A percentile compares a stretch with the other conserved stretches of the same genome.
These are phyloP conservation scores for Solanum aculeatissimum DNA, from an alignment of 305 asterid species.

Conservation along the genomic window DNA sequence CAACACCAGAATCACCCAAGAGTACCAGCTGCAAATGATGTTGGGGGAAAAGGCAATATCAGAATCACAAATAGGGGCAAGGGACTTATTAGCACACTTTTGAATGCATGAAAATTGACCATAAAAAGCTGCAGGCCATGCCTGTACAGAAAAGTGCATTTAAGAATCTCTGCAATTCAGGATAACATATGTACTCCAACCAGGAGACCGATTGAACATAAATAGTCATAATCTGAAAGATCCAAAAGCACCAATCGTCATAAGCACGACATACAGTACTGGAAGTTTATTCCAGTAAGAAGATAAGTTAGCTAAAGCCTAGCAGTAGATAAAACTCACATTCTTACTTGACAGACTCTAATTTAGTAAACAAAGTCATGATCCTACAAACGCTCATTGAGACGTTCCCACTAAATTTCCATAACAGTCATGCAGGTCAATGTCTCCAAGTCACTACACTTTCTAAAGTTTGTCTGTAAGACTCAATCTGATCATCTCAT, in stretches of 20 bases:
- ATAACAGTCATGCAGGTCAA: not conserved
- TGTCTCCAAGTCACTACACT: not conserved
- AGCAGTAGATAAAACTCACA: not conserved
- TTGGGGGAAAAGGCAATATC: not conserved
- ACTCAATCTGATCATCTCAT: not conserved
- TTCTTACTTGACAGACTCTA: not conserved
- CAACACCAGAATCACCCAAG: slow-evolving; percentile 96
- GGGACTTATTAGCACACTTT: not conserved
- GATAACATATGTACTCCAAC: not conserved
- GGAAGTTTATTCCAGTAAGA: not conserved
- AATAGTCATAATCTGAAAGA: not conserved
- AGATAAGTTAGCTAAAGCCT: not conserved
- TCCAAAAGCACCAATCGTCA: not conserved
- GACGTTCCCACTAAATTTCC: not conserved
- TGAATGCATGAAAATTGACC: not conserved
- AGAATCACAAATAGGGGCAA: slow-evolving; percentile 1
- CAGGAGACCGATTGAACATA: not conserved
- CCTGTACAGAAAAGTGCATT: not conserved
- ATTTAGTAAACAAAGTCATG: not conserved
- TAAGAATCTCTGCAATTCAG: not conserved
- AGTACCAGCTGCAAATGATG: slow-evolving; percentile 67
- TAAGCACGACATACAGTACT: not conserved
- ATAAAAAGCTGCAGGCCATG: not conserved
- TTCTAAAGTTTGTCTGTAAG: not conserved
- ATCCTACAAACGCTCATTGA: not conserved